phyloP scores from a whole-genome alignment of 1,139 yeast species.

The Suhomyces atakaporum region DNA sequence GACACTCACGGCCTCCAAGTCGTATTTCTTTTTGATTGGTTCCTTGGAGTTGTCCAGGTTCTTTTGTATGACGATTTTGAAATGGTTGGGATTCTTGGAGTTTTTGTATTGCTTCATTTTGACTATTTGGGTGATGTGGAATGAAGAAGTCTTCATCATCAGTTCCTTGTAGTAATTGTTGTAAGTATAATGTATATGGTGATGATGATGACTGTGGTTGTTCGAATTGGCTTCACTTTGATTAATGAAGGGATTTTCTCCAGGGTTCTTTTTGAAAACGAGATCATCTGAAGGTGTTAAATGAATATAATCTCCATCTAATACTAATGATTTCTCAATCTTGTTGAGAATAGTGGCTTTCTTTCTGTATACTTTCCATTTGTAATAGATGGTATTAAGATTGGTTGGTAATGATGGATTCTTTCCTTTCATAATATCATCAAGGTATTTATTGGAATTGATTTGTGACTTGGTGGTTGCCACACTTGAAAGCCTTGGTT shows the following conservation, averaged over 20 bases:
- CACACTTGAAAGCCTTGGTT: background rate
- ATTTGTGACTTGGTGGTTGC: slow-evolving; percentile 4
- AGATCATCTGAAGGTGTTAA: slow-evolving; percentile 74
- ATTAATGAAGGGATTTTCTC: slow-evolving; percentile 31
- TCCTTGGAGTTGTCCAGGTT: slow-evolving; percentile 38
- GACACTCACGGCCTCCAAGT: slow-evolving; percentile 71
- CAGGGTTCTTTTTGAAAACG: slow-evolving; percentile 53
- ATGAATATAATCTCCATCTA: slow-evolving; percentile 93
- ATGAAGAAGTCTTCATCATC: slow-evolving; percentile 77
- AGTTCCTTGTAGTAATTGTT: slow-evolving; percentile 42
- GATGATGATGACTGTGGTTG: slow-evolving; percentile 30
- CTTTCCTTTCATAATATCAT: slow-evolving; percentile 38
- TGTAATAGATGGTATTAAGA: slow-evolving; percentile 44
- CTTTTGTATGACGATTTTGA: slow-evolving; percentile 80
- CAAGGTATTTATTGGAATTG: slow-evolving; percentile 33
- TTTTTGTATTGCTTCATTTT: slow-evolving; percentile 71
- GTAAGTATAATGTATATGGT: slow-evolving; percentile 53
- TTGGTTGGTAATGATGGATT: slow-evolving; percentile 38
- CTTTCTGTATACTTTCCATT: slow-evolving; percentile 83
- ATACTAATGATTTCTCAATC: slow-evolving; percentile 79
- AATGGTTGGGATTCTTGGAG: slow-evolving; percentile 70
- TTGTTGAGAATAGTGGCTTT: slow-evolving; percentile 81
- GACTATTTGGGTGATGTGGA: slow-evolving; percentile 78
- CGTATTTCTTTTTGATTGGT: slow-evolving; percentile 66
- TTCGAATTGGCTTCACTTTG: slow-evolving; percentile 14